Evolutionary conservation across 2,329 filamentous ascomycete species (phyloP).

Genomic region (Akanthomyces dipterigenus): DNA sequence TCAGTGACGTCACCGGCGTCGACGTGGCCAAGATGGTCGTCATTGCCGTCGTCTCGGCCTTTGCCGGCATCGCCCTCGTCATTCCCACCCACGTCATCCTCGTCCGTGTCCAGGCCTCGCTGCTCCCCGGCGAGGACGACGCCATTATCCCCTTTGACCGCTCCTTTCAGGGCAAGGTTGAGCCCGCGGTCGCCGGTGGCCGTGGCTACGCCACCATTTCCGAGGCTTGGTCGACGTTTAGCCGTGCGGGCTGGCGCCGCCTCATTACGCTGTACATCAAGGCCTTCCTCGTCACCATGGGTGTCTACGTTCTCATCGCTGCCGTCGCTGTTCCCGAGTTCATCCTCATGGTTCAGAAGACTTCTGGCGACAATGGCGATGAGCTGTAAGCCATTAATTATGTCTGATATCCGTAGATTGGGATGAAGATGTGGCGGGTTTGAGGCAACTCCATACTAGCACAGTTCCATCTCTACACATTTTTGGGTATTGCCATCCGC

Average conservation of each 20-base stretch:
- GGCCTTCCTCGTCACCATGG: slow-evolving; percentile 51
- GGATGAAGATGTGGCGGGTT: background rate
- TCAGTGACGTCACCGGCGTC: slow-evolving; percentile 30
- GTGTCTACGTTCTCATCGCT: slow-evolving; percentile 37
- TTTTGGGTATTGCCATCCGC: no score
- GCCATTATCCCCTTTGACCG: slow-evolving; percentile 88
- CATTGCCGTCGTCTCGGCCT: slow-evolving; percentile 38
- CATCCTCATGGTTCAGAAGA: slow-evolving; percentile 32
- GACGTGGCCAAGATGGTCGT: slow-evolving; percentile 39
- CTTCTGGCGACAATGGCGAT: background rate
- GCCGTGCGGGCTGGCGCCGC: slow-evolving; percentile 63
- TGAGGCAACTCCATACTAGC: background rate
- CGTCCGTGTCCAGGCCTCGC: slow-evolving; percentile 77
- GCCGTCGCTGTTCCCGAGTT: slow-evolving; percentile 45
- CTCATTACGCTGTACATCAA: slow-evolving; percentile 72
- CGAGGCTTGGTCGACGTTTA: slow-evolving; percentile 76
- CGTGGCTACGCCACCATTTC: slow-evolving; percentile 61
- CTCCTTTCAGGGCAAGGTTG: slow-evolving; percentile 69
- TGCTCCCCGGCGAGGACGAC: slow-evolving; percentile 74
- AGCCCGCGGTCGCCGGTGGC: slow-evolving; percentile 67
- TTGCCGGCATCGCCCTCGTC: slow-evolving; percentile 55
- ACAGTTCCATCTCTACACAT: background rate
- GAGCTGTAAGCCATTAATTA: slow-evolving; percentile 1
- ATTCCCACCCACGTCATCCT: slow-evolving; percentile 73
- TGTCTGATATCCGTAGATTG: background rate